Evolutionary conservation across 1,139 yeast species (phyloP), one percentile per base, ranked within the genome.

Genomic region (Lizanozyma gosingica): DNA sequence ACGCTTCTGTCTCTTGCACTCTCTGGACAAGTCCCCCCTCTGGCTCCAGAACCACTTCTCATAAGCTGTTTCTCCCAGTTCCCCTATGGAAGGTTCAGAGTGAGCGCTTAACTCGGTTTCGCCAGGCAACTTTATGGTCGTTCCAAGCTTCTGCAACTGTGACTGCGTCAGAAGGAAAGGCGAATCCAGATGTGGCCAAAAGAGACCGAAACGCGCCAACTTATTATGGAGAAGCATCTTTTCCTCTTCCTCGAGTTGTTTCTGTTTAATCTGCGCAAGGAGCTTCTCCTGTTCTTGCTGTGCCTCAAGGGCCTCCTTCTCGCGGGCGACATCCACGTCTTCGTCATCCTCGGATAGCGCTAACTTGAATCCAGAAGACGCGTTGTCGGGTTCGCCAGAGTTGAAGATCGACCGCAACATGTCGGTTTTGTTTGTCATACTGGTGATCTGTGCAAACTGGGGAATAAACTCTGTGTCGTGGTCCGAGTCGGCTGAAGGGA

Each of bases 101-200:
- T 52, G 52, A 36, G 50, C 43, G 6, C 38, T 49, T 3, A 50
- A 56, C 9, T 52, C 59, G 8, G 45, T 51, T 43, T 65, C 70
- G 3, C 71, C 73, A 0, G 74, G 74, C 36, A 70, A 56, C 35
- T 47, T 51, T 18, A 62, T 54, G 4, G 48, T 44, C 14, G 51
- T 52, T n/a, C 71, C 71, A 34, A 87, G 54, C 52, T 79, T 80
- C 44, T 75, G 76, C 39, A 87, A 58, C 55, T 86, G 95, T 0
- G 95, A 71, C 59, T 88, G 97, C 0, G 96, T 80, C 40, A 75
- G 76, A 50, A 90, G 67, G 59, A 86, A 92, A 0, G 96, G 96
- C 0, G 97, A 88, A 27, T 83, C 84, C 11, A 70, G 66, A 56
- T 90, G 97, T 2, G 81, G 64, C 73, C 94, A 90, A 59, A 90